These are phyloP conservation scores for Candida glaebosa DNA, from an alignment of 805 yeast genomes.

Conservation along the genomic window DNA sequence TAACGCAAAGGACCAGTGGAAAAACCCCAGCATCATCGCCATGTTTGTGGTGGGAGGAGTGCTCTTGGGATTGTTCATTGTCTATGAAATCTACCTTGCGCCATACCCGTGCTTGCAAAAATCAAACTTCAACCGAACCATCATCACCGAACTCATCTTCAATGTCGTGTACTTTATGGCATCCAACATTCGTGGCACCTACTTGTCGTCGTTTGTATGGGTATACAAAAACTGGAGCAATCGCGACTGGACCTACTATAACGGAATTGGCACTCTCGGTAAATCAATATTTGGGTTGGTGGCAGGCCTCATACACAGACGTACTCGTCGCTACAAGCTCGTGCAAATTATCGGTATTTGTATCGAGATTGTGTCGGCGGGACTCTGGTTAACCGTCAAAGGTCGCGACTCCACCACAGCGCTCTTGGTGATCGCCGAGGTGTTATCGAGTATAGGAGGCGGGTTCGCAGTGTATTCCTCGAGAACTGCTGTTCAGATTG, in stretches of 20 bases:
- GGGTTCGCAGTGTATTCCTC: slow-evolving; percentile 36
- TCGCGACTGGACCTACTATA: slow-evolving; percentile 34
- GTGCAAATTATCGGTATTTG: slow-evolving; percentile 29
- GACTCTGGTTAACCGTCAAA: slow-evolving; percentile 15
- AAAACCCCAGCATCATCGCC: slow-evolving; percentile 39
- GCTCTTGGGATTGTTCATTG: slow-evolving; percentile 26
- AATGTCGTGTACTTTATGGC: slow-evolving; percentile 30
- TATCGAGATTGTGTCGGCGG: slow-evolving; percentile 29
- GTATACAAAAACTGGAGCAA: slow-evolving; percentile 27
- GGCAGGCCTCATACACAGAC: slow-evolving; percentile 31
- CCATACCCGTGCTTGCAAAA: slow-evolving; percentile 37
- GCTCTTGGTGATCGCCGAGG: slow-evolving; percentile 29
- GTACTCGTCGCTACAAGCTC: slow-evolving; percentile 34
- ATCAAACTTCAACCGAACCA: slow-evolving; percentile 34
- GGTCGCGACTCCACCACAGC: slow-evolving; percentile 23
- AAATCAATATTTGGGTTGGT: slow-evolving; percentile 36
- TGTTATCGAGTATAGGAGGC: slow-evolving; percentile 39
- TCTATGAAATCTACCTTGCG: slow-evolving; percentile 33
- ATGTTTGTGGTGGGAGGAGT: slow-evolving; percentile 40
- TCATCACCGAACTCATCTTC: slow-evolving; percentile 28
- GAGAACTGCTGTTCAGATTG: slow-evolving; percentile 35
- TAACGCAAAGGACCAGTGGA: slow-evolving; percentile 30
- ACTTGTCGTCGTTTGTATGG: slow-evolving; percentile 32
- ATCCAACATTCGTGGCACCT: slow-evolving; percentile 24
- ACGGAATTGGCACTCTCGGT: slow-evolving; percentile 34